A percentile compares a stretch with the other conserved stretches of the same genome.
Conservation (phyloP, 495 filamentous ascomycete genomes). For the Pseudevernia furfuracea region DNA sequence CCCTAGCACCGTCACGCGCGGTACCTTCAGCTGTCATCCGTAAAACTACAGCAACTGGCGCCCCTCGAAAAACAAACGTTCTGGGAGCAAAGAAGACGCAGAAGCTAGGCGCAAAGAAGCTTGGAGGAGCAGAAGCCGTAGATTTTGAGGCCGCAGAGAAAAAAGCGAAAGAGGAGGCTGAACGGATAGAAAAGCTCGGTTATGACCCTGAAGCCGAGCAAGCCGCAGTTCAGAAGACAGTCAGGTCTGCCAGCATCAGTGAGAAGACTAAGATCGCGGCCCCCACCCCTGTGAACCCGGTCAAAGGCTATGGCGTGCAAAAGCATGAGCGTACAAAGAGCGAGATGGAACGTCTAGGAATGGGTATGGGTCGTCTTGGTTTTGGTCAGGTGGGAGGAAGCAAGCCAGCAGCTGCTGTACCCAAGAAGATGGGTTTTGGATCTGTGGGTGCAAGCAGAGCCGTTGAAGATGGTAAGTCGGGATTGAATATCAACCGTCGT, state of each 20-base stretch:
- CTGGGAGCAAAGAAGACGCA: constrained; percentile 78
- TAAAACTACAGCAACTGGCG: constrained; percentile 53
- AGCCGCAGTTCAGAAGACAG: constrained; percentile 49
- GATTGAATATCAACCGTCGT: constrained; percentile 12
- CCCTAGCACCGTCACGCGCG: constrained; percentile 56
- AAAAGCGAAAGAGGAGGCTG: constrained; percentile 94
- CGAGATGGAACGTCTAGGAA: constrained; percentile 83
- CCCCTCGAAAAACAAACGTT: constrained; percentile 70
- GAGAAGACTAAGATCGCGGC: constrained; percentile 53
- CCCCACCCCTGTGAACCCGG: constrained; percentile 68
- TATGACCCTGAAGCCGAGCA: constrained; percentile 90
- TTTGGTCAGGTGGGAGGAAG: constrained; percentile 77
- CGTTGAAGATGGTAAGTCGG: constrained; percentile 57
- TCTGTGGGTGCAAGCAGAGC: constrained; percentile 65
- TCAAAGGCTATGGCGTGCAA: constrained; percentile 52
- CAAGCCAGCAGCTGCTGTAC: constrained; percentile 51
- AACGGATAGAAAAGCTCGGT: constrained; percentile 94
- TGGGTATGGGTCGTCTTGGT: constrained; percentile 80
- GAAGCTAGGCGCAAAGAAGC: constrained; percentile 89
- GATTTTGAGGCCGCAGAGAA: constrained; percentile 97
- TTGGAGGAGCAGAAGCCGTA: constrained; percentile 61
- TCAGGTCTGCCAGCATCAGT: constrained; percentile 38
- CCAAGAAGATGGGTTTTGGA: constrained; percentile 83
- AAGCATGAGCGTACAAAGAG: constrained; percentile 53
- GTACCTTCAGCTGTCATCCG: constrained; percentile 67